Evolutionary conservation across 306 rosid genomes (phyloP), one percentile per base, ranked within the genome.

Genomic region (Vigna radiata): DNA sequence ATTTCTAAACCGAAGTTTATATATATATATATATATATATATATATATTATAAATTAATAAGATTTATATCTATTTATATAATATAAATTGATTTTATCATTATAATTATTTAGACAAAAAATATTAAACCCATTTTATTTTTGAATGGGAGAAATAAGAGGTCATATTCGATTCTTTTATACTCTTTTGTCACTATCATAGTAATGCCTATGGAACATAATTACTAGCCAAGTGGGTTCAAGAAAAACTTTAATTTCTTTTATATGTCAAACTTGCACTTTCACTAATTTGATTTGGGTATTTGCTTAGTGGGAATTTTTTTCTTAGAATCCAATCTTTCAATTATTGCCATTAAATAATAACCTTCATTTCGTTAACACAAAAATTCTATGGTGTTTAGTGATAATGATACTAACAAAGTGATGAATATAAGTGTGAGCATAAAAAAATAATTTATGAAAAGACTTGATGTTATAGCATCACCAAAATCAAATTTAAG

Each of bases 121-220:
- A 3, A 29, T 29, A 29, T 29, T 29, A 29, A 29, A 3, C 5
- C 0, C 0, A 29, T 29, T 29, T 29, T 29, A 29, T 29, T 29
- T 29, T 29, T 29, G 4, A 29, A 29, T 29, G 33, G 5, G 33
- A 29, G 33, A 29, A 29, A 29, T 29, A 29, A 29, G 33, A 29
- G 33, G 4, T 29, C 5, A 29, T 29, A 29, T 29, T 29, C 33
- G 33, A 29, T 46, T 56, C 61, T 77, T 68, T 41, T 13, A 25
- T 17, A 18, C 58, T 68, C 53, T 68, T 66, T 11, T 77, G 13
- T 60, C 81, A 77, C 18, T 2, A 76, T 50, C 53, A 64, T 37
- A 75, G 37, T 18, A 60, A 62, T 48, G 49, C 63, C 44, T 48
- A 11, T 10, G 3, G 33, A 47, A 7, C 52, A 47, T 29, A 18